Conservation (phyloP, 1,284 basidiomycete genomes). For the Ustilago shanxiensis region DNA sequence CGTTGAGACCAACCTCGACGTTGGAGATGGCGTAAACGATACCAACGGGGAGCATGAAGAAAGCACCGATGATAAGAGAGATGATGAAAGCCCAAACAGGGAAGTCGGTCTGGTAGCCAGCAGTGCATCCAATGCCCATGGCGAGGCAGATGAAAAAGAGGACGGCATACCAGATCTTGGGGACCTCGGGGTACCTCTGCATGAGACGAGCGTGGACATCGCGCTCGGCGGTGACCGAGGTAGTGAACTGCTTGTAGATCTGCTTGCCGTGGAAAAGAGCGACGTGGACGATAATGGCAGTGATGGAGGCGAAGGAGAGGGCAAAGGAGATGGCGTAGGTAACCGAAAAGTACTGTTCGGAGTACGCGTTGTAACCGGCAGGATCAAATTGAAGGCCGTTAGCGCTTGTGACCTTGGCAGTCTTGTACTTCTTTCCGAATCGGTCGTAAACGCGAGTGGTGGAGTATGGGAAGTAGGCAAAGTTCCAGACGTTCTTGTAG, state of each 20-base stretch:
- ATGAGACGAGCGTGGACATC: slow-evolving; percentile 89
- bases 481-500: slow-evolving; percentile 62
- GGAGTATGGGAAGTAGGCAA: slow-evolving; percentile 58
- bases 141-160: slow-evolving; percentile 77
- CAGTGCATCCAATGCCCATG: slow-evolving; percentile 77
- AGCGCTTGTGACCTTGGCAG: slow-evolving; percentile 36
- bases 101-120: slow-evolving; percentile 79
- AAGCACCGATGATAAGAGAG: slow-evolving; percentile 74
- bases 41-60: slow-evolving; percentile 79
- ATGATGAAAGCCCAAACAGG: slow-evolving; percentile 82
- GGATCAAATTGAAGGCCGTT: slow-evolving; percentile 47
- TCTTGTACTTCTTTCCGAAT: slow-evolving; percentile 58
- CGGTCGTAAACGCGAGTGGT: slow-evolving; percentile 57
- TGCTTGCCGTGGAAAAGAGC: slow-evolving; percentile 62
- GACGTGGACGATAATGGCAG: slow-evolving; percentile 79
- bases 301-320: slow-evolving; percentile 79
- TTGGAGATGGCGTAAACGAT: slow-evolving; percentile 88
- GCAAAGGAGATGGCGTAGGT: slow-evolving; percentile 77
- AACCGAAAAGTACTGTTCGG: slow-evolving; percentile 73
- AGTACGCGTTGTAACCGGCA: slow-evolving; percentile 60
- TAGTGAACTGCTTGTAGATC: slow-evolving; percentile 50
- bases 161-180: slow-evolving; percentile 73
- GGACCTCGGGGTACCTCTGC: slow-evolving; percentile 82
- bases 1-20: slow-evolving; percentile 76
- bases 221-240: slow-evolving; percentile 75